phyloP scores from a whole-genome alignment of 495 filamentous ascomycete genomes.

The Neurospora discreta region DNA sequence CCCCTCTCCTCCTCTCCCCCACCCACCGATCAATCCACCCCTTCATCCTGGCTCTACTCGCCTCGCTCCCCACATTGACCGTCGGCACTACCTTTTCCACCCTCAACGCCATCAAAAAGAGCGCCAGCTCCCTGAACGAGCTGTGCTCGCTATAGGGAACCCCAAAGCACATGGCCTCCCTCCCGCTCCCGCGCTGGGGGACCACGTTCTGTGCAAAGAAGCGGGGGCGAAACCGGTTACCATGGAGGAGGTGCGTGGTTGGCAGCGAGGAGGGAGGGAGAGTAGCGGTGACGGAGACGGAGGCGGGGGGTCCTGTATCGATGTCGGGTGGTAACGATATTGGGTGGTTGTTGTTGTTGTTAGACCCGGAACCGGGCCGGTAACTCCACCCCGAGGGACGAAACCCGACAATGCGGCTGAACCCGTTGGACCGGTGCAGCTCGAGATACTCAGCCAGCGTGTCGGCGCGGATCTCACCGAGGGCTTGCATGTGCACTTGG shows the following conservation, averaged over 20 bases:
- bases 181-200: constrained; percentile 68
- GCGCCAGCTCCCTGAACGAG: constrained; percentile 82
- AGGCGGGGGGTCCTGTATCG: neutral
- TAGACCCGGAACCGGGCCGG: constrained; percentile 33
- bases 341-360: neutral
- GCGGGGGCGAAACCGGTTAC: constrained; percentile 56
- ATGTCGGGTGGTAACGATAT: neutral
- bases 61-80: constrained; percentile 70
- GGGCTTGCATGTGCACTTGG: constrained; percentile 93
- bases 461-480: constrained; percentile 82
- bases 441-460: constrained; percentile 83
- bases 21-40: constrained; percentile 83
- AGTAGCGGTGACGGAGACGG: constrained; percentile 17
- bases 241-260: constrained; percentile 54
- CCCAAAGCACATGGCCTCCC: constrained; percentile 68
- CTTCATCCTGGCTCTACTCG: constrained; percentile 69
- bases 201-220: constrained; percentile 56
- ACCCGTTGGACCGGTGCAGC: constrained; percentile 55
- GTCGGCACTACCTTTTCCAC: constrained; percentile 88
- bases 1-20: constrained; percentile 70
- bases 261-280: constrained; percentile 24
- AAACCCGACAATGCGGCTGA: constrained; percentile 82
- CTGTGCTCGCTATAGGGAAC: constrained; percentile 95
- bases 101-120: constrained; percentile 79
- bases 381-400: constrained; percentile 90